A percentile compares a stretch with the other conserved stretches of the same genome.
Conservation (phyloP, 257 asterid species). For the Parsonsia alboflavescens region DNA sequence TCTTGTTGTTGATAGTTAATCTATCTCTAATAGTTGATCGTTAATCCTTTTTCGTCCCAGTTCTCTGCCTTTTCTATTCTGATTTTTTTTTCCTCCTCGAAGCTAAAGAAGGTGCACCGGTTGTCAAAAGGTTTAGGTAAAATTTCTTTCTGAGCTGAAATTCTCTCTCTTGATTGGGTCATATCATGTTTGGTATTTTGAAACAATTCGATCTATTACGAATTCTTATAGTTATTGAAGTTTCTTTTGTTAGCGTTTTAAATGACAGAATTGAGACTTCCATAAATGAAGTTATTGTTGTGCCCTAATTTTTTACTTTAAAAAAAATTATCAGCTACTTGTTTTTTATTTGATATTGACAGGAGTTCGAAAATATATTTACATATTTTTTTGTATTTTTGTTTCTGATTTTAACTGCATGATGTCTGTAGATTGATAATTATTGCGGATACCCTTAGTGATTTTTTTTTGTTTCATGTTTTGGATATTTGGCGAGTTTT, state of each 20-base stretch:
- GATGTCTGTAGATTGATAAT: background rate
- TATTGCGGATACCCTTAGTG: no score
- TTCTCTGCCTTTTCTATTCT: background rate
- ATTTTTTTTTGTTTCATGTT: background rate
- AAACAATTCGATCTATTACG: background rate
- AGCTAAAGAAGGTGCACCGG: background rate
- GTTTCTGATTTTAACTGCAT: background rate
- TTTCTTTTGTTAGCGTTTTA: background rate
- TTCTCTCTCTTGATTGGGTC: background rate
- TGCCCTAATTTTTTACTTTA: background rate
- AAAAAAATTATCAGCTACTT: background rate
- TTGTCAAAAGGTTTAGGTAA: slow-evolving; percentile 3
- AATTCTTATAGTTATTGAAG: background rate
- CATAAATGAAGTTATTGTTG: background rate
- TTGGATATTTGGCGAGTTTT: background rate
- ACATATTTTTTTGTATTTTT: background rate
- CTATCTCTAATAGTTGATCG: background rate
- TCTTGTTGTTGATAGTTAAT: no score
- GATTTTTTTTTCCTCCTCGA: background rate
- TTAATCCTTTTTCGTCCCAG: background rate
- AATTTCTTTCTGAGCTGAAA: background rate
- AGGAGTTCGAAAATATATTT: no score
- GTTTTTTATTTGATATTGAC: background rate
- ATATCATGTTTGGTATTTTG: background rate
- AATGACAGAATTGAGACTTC: background rate